These are phyloP conservation scores for Aspergillus uvarum DNA, from an alignment of 2,329 filamentous ascomycete species.

Conservation along the genomic window DNA sequence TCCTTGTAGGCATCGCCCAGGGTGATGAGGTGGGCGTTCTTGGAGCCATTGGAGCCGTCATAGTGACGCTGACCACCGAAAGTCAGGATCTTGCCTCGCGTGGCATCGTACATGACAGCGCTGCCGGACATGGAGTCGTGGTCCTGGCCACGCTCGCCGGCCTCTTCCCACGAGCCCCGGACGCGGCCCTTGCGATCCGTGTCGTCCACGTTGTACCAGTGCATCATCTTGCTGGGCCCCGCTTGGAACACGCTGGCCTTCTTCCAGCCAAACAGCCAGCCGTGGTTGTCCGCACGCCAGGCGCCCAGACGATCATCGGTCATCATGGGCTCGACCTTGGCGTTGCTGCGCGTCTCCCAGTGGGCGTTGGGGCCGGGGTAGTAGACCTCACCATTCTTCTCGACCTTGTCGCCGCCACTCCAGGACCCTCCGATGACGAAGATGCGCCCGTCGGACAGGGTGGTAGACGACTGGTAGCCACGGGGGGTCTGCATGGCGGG, in stretches of 20 bases:
- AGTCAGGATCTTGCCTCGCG: slow-evolving; percentile 38
- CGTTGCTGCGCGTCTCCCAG: slow-evolving; percentile 50
- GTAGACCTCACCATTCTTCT: slow-evolving; percentile 60
- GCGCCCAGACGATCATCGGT: slow-evolving; percentile 53
- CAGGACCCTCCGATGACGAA: slow-evolving; percentile 62
- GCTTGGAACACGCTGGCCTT: slow-evolving; percentile 48
- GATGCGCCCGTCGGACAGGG: slow-evolving; percentile 53
- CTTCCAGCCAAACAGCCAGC: slow-evolving; percentile 21
- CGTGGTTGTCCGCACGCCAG: slow-evolving; percentile 37
- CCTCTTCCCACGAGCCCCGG: slow-evolving; percentile 21
- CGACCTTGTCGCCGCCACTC: slow-evolving; percentile 47
- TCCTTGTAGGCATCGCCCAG: slow-evolving; percentile 34
- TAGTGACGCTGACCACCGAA: slow-evolving; percentile 12
- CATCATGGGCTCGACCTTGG: slow-evolving; percentile 51
- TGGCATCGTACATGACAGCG: slow-evolving; percentile 24
- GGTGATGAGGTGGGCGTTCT: slow-evolving; percentile 53
- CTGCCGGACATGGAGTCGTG: slow-evolving; percentile 14
- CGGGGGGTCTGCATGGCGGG: slow-evolving; percentile 49
- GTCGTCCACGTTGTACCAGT: slow-evolving; percentile 55
- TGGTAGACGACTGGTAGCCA: slow-evolving; percentile 55
- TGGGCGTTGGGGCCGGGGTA: slow-evolving; percentile 41
- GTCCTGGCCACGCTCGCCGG: slow-evolving; percentile 45
- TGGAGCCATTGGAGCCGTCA: slow-evolving; percentile 39
- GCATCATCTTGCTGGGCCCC: slow-evolving; percentile 55
- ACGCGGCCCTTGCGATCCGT: slow-evolving; percentile 14